phyloP scores from a whole-genome alignment of 139 green algal genomes.

The Desmodesmus armatus region DNA sequence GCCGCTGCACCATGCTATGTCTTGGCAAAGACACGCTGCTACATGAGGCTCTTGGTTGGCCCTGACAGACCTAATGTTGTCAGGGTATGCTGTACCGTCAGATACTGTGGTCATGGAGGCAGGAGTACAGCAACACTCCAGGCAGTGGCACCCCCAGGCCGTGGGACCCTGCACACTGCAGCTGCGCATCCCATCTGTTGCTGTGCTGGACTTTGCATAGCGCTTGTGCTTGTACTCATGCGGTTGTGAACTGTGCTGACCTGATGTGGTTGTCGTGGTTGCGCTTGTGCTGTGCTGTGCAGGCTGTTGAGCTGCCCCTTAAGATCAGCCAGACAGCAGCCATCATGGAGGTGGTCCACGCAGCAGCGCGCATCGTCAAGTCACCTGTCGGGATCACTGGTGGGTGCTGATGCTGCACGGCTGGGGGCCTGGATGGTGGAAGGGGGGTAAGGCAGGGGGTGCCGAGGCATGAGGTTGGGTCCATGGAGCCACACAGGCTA shows the following conservation, averaged over 20 bases:
- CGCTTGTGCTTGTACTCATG: neutral
- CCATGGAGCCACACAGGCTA: too few species aligned
- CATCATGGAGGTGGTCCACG: constrained; percentile 91
- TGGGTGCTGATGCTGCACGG: constrained; percentile 17
- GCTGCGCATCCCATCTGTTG: neutral
- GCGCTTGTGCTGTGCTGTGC: constrained; percentile 14
- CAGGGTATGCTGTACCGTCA: too few species aligned
- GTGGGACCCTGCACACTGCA: neutral
- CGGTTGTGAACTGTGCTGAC: neutral
- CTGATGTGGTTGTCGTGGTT: neutral
- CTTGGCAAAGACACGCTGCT: too few species aligned
- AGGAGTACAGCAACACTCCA: neutral
- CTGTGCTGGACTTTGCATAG: neutral
- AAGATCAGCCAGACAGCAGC: constrained; percentile 90
- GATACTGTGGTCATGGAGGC: too few species aligned
- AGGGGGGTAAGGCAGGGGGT: neutral
- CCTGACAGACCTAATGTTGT: too few species aligned
- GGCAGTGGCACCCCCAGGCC: neutral
- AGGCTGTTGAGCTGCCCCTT: constrained; percentile 79
- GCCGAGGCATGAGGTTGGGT: neutral
- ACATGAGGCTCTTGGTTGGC: too few species aligned
- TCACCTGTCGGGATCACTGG: constrained; percentile 88
- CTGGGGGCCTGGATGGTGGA: neutral
- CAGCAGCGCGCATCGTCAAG: constrained; percentile 79
- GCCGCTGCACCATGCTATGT: too few species aligned